Percentiles rank a stretch among this genome's conserved stretches.
Evolutionary conservation across 352 stramenopile genomes (phyloP).

Genomic region (Nothophytophthora sp.): DNA sequence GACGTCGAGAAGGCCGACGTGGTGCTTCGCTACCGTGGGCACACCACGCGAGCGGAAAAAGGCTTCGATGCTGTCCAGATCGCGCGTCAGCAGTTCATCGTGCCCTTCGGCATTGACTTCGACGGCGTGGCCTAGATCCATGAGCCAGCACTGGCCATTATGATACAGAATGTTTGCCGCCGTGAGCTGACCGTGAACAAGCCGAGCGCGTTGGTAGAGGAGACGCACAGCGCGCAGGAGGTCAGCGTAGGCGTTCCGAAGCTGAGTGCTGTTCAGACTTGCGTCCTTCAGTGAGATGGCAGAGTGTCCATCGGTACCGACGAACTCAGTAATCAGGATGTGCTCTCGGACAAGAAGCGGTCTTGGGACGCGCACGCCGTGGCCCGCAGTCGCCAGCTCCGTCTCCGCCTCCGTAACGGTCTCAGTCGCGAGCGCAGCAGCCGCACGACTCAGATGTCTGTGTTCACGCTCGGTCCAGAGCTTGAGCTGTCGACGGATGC

Average conservation of each 20-base stretch:
- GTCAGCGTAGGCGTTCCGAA: slow-evolving; percentile 40
- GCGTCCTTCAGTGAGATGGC: slow-evolving; percentile 52
- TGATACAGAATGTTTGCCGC: slow-evolving; percentile 79
- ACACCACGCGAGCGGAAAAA: slow-evolving; percentile 69
- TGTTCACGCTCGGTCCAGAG: slow-evolving; percentile 54
- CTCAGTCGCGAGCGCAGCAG: slow-evolving; percentile 5
- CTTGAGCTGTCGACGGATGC: slow-evolving; percentile 60
- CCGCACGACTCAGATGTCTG: slow-evolving; percentile 37
- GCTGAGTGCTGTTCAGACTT: slow-evolving; percentile 36
- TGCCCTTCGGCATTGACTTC: slow-evolving; percentile 62
- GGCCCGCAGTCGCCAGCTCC: slow-evolving; percentile 4
- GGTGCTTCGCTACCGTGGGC: slow-evolving; percentile 33
- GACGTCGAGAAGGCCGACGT: slow-evolving; percentile 11
- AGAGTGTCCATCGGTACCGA: slow-evolving; percentile 33
- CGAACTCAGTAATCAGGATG: slow-evolving; percentile 55
- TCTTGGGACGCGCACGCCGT: slow-evolving; percentile 33
- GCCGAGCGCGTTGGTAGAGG: slow-evolving; percentile 55
- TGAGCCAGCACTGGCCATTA: slow-evolving; percentile 70
- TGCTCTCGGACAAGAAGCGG: slow-evolving; percentile 51
- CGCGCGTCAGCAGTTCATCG: slow-evolving; percentile 49
- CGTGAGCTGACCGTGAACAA: slow-evolving; percentile 51
- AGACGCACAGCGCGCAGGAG: slow-evolving; percentile 38
- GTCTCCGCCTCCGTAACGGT: slow-evolving; percentile 11
- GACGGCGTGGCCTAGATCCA: slow-evolving; percentile 86
- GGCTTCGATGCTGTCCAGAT: slow-evolving; percentile 59